Evolutionary conservation across 1,284 basidiomycete genomes (phyloP).

Genomic region (Clitocybe nebularis): DNA sequence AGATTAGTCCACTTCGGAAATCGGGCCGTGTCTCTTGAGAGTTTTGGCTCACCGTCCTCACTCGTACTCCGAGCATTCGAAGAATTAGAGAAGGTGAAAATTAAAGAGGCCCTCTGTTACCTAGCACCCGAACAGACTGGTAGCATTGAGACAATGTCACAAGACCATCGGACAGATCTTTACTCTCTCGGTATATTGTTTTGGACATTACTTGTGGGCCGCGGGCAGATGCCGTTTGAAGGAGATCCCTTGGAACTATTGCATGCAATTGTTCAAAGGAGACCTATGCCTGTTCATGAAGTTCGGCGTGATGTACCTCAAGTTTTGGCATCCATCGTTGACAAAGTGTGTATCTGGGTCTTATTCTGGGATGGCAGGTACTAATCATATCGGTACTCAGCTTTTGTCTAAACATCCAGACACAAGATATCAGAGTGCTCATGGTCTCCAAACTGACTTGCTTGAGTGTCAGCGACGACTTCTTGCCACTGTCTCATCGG

Average conservation of each 20-base stretch:
- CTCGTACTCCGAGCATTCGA: slow-evolving; percentile 59
- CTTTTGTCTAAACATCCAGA: slow-evolving; percentile 64
- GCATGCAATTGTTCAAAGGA: slow-evolving; percentile 65
- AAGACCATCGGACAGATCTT: slow-evolving; percentile 68
- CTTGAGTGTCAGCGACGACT: slow-evolving; percentile 62
- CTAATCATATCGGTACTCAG: slow-evolving; percentile 34
- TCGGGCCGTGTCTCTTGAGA: slow-evolving; percentile 66
- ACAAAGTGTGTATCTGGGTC: slow-evolving; percentile 42
- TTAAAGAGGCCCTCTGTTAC: slow-evolving; percentile 71
- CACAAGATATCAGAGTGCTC: slow-evolving; percentile 62
- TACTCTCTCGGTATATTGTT: slow-evolving; percentile 69
- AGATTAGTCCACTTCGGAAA: slow-evolving; percentile 74
- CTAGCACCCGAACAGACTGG: slow-evolving; percentile 73
- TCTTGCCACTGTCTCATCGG: slow-evolving; percentile 51
- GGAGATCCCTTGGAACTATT: slow-evolving; percentile 64
- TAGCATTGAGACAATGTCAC: slow-evolving; percentile 61
- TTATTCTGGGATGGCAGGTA: slow-evolving; percentile 7
- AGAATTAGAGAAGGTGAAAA: slow-evolving; percentile 59
- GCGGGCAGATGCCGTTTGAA: slow-evolving; percentile 68
- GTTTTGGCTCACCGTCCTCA: slow-evolving; percentile 63
- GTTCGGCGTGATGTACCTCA: slow-evolving; percentile 68
- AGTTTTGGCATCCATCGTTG: slow-evolving; percentile 64
- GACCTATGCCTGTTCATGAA: slow-evolving; percentile 70
- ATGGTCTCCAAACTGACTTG: slow-evolving; percentile 62
- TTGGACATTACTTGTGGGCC: slow-evolving; percentile 65